Evolutionary conservation across 345 rosid genomes (phyloP), one percentile per base, ranked within the genome.

Genomic region (Acer yangbiense): DNA sequence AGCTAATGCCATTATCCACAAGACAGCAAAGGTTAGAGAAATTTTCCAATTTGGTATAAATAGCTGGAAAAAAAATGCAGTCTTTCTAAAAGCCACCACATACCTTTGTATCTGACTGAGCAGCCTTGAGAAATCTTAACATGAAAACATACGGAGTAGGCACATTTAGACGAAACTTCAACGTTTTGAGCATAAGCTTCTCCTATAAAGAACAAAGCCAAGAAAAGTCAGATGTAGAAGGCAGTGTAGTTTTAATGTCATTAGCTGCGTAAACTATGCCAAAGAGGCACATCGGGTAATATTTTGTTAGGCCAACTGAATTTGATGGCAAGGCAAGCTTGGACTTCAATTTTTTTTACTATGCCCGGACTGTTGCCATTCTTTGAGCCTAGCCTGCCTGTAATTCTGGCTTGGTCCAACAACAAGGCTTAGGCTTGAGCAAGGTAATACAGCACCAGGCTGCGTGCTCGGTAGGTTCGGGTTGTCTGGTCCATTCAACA

Each of bases 91-190:
- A 81, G 76, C 74, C 68, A 69, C 25, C 4, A 7, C 69, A 32
- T 82, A 93, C 99, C 95, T 86, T 86, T 69, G 78, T 78, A 81
- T 93, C 91, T 43, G 98, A 87, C 78, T 83, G 91, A 80, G 99
- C 97, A 85, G 97, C 98, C 88, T 92, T 96, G 48, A 96, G 91
- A 84, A 96, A 96, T 81, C 97, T 90, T 76, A 94, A 79, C 98
- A 92, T 88, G 90, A 96, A 96, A 77, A 94, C 97, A 76, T 96
- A 94, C 5, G 96, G 89, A 50, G 99, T 94, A 43, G 99, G 94
- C 32, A 81, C 78, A 83, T 96, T 96, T 55, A 96, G 85, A 72
- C 98, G 97, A 69, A 94, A 96, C 81, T 91, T 92, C 87, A 96
- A 79, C 77, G 79, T 82, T 85, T 86, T 90, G 25, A 96, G 93